Evolutionary conservation across 495 filamentous ascomycete genomes (phyloP).

Genomic region (Thozetella sp.): DNA sequence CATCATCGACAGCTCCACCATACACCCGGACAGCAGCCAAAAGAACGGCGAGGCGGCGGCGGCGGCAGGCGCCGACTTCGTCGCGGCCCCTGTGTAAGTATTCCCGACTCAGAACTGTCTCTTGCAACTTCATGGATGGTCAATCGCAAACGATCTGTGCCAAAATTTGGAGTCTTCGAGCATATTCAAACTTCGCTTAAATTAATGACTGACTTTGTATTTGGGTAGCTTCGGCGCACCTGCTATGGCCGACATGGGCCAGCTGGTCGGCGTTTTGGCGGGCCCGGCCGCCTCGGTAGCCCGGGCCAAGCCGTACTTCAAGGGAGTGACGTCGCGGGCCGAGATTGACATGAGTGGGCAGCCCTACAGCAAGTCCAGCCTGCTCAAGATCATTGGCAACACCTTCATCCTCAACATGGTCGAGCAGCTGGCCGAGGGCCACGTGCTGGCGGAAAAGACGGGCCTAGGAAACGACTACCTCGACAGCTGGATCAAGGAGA

Average conservation of each 20-base stretch:
- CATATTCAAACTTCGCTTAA: no score
- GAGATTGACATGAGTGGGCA: conserved; percentile 72
- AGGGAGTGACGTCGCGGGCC: conserved; percentile 73
- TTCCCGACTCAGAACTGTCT: no score
- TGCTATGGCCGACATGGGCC: conserved; percentile 73
- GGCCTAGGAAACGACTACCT: conserved; percentile 73
- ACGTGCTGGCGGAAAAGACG: conserved; percentile 77
- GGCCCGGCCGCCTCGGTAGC: conserved; percentile 63
- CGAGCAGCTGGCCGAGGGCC: conserved; percentile 74
- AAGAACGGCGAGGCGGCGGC: conserved; percentile 55
- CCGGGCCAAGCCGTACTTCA: conserved; percentile 71
- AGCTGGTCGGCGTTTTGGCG: conserved; percentile 76
- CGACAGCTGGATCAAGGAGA: conserved; percentile 65
- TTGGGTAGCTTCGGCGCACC: conserved; percentile 90
- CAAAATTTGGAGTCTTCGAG: no score
- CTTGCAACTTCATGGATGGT: no score
- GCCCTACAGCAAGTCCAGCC: conserved; percentile 56
- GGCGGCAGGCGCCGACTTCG: conserved; percentile 67
- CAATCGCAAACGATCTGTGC: no score
- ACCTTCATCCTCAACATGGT: conserved; percentile 85
- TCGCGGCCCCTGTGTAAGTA: conserved; percentile 79
- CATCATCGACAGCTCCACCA: conserved; percentile 85
- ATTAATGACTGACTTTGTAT: no score
- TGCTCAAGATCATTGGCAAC: conserved; percentile 85
- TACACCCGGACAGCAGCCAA: conserved; percentile 82